phyloP scores from a whole-genome alignment of 805 yeast species.

The Candida peoriensis region DNA sequence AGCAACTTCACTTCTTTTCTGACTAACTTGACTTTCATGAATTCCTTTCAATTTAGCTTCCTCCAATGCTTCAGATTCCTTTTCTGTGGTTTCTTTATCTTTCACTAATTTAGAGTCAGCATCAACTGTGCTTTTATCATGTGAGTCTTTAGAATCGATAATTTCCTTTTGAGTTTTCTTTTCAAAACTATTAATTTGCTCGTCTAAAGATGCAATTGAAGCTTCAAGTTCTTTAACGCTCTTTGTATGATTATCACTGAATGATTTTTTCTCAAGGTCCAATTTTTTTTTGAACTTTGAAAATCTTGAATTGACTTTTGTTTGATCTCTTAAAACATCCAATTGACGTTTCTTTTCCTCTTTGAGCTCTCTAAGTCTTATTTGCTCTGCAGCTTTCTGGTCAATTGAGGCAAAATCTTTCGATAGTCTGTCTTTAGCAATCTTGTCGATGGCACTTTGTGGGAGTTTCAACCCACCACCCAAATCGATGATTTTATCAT shows the following conservation, averaged over 20 bases:
- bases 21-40: constrained; percentile 16
- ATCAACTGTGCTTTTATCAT: constrained; percentile 8
- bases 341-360: constrained; percentile 22
- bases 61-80: constrained; percentile 14
- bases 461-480: constrained; percentile 26
- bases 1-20: constrained; percentile 20
- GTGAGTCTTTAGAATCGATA: constrained; percentile 11
- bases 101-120: constrained; percentile 18
- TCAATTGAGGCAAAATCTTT: constrained; percentile 18
- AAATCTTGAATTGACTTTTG: constrained; percentile 20
- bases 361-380: constrained; percentile 18
- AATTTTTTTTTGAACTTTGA: constrained; percentile 24
- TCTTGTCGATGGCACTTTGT: constrained; percentile 21
- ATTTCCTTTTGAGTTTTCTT: constrained; percentile 19
- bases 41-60: constrained; percentile 14
- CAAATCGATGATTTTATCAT: constrained; percentile 21
- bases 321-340: constrained; percentile 22
- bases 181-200: constrained; percentile 18
- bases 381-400: constrained; percentile 21
- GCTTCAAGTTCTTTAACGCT: constrained; percentile 18
- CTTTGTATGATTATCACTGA: constrained; percentile 13
- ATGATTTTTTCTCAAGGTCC: constrained; percentile 18
- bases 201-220: constrained; percentile 17
- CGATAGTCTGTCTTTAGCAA: constrained; percentile 21
- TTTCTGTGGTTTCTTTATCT: constrained; percentile 14